Percentiles rank a stretch among this genome's conserved stretches.
Evolutionary conservation across 805 yeast genomes (phyloP).

Genomic region (Kodamaea neixiangensis): DNA sequence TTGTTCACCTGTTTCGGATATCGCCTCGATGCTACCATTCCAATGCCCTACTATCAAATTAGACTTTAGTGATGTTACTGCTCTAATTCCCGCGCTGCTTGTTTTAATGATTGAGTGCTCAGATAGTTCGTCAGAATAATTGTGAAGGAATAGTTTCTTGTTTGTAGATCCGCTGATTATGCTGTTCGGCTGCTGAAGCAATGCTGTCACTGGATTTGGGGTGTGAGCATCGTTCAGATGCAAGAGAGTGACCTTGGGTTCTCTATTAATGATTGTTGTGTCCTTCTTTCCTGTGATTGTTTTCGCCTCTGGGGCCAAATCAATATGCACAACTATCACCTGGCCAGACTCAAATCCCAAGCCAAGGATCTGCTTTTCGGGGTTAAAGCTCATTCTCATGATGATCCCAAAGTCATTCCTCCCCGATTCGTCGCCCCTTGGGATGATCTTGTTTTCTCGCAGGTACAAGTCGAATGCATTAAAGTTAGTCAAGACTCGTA

Average conservation of each 20-base stretch:
- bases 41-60: slow-evolving; percentile 42
- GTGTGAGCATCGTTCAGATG: slow-evolving; percentile 36
- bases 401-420: slow-evolving; percentile 61
- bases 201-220: slow-evolving; percentile 58
- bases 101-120: slow-evolving; percentile 9
- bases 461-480: slow-evolving; percentile 29
- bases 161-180: slow-evolving; percentile 51
- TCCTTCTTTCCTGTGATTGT: slow-evolving; percentile 1
- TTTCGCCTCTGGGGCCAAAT: slow-evolving; percentile 9
- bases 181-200: slow-evolving; percentile 28
- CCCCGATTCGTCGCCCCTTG: slow-evolving; percentile 12
- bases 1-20: slow-evolving; percentile 3
- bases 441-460: neutral
- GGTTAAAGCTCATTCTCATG: slow-evolving; percentile 54
- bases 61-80: slow-evolving; percentile 13
- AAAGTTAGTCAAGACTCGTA: slow-evolving; percentile 15
- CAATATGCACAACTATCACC: slow-evolving; percentile 29
- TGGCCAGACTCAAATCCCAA: slow-evolving; percentile 81
- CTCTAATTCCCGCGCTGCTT: slow-evolving; percentile 22
- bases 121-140: slow-evolving; percentile 4
- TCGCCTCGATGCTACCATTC: slow-evolving; percentile 50
- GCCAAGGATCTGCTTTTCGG: slow-evolving; percentile 27
- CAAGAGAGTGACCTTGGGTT: slow-evolving; percentile 20
- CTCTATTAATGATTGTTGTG: slow-evolving; percentile 26
- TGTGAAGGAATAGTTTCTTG: slow-evolving; percentile 39